Percentiles rank a stretch among this genome's conserved stretches.
These are phyloP conservation scores for Camellia oleifera DNA, from an alignment of 179 eudicot species.

Conservation along the genomic window DNA sequence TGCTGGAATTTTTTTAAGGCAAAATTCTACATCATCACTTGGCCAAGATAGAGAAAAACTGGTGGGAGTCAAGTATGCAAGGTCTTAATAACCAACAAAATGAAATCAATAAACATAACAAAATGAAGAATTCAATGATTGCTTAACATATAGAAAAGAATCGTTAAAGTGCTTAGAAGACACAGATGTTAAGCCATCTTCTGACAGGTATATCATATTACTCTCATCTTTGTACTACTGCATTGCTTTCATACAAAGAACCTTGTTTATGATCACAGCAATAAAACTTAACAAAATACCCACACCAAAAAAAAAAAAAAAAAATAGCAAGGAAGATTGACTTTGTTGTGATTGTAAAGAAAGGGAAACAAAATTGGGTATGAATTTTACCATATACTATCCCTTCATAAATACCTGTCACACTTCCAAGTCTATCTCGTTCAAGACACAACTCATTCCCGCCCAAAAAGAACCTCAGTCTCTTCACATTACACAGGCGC, in stretches of 20 bases:
- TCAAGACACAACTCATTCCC: neutral
- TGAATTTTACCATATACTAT: neutral
- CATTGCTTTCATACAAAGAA: neutral
- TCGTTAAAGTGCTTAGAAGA: neutral
- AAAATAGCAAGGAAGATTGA: too few relatives aligned
- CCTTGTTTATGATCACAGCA: neutral
- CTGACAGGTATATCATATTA: neutral
- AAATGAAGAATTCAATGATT: neutral
- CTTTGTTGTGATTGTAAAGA: neutral
- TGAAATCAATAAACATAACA: too few relatives aligned
- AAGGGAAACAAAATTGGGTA: neutral
- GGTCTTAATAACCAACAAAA: neutral
- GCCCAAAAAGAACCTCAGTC: neutral
- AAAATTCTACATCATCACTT: neutral
- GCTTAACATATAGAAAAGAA: neutral
- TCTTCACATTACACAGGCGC: conserved; percentile 11
- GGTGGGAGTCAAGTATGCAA: neutral
- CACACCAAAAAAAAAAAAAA: too few relatives aligned
- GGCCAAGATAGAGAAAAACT: neutral
- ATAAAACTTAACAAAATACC: neutral
- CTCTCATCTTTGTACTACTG: neutral
- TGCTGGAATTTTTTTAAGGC: neutral
- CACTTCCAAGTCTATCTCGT: neutral
- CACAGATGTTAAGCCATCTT: neutral
- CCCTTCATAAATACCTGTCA: neutral